Conservation (phyloP, 192 early-diverging fungal species). For the Diversispora eburnea region DNA sequence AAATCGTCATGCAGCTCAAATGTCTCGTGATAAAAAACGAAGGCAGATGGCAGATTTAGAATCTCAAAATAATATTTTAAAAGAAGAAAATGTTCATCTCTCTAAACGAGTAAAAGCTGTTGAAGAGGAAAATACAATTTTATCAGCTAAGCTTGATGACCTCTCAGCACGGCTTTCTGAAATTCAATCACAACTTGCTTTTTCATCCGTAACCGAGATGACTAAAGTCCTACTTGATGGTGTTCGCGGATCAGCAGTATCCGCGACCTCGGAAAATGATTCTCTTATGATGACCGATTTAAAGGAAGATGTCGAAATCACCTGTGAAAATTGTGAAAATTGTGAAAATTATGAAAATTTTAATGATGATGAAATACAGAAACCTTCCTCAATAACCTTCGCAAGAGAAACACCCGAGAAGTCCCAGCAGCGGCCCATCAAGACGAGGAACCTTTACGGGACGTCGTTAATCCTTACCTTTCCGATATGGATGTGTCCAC, state of each 20-base stretch:
- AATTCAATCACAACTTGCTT: conserved; percentile 37
- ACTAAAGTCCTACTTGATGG: conserved; percentile 40
- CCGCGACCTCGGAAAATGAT: conserved; percentile 34
- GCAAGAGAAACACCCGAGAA: conserved; percentile 18
- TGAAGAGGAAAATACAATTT: conserved; percentile 47
- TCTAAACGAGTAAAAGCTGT: conserved; percentile 49
- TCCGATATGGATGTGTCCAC: conserved; percentile 29
- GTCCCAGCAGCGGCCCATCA: conserved; percentile 30
- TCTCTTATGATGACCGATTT: conserved; percentile 12
- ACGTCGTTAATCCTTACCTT: conserved; percentile 23
- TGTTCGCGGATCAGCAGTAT: conserved; percentile 53
- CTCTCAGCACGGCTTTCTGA: conserved; percentile 36
- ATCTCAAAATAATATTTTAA: conserved; percentile 45
- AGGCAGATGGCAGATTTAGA: conserved; percentile 61
- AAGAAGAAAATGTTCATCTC: conserved; percentile 46
- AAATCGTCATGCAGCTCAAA: conserved; percentile 72
- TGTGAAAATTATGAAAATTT: not conserved
- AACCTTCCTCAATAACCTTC: conserved; percentile 10
- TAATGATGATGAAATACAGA: conserved; percentile 6
- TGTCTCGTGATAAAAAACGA: conserved; percentile 73
- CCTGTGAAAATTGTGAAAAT: not conserved
- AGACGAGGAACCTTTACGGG: conserved; percentile 26
- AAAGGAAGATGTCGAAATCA: conserved; percentile 3
- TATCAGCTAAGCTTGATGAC: conserved; percentile 33
- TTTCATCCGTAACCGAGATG: conserved; percentile 29